phyloP scores from a whole-genome alignment of 495 filamentous ascomycete genomes.

The Jackrogersella minutella region DNA sequence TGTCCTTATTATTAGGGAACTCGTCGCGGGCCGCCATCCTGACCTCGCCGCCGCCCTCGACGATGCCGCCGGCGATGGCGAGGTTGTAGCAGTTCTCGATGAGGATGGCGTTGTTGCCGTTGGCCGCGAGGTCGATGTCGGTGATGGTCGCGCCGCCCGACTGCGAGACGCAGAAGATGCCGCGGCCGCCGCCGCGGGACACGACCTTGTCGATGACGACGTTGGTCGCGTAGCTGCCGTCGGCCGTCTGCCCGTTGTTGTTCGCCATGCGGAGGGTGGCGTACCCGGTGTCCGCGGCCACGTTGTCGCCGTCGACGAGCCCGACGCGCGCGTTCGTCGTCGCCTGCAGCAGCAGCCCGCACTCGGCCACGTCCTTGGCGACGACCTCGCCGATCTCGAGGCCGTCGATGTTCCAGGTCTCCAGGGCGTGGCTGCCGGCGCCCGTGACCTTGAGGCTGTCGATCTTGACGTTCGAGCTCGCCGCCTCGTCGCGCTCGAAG shows the following conservation, averaged over 20 bases:
- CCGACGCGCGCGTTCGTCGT: slow-evolving; percentile 52
- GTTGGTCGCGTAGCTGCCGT: slow-evolving; percentile 53
- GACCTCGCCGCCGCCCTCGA: slow-evolving; percentile 57
- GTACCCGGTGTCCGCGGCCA: slow-evolving; percentile 53
- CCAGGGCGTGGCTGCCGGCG: slow-evolving; percentile 54
- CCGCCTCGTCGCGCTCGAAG: slow-evolving; percentile 54
- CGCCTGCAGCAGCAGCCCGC: slow-evolving; percentile 52
- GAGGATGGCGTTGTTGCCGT: slow-evolving; percentile 58
- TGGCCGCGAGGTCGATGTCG: slow-evolving; percentile 50
- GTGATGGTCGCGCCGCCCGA: slow-evolving; percentile 52
- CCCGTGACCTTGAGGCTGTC: slow-evolving; percentile 53
- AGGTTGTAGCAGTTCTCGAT: slow-evolving; percentile 61
- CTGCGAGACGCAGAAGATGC: slow-evolving; percentile 58
- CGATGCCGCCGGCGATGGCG: slow-evolving; percentile 51
- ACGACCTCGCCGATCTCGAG: slow-evolving; percentile 52
- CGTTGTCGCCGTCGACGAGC: slow-evolving; percentile 57
- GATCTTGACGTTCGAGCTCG: slow-evolving; percentile 55
- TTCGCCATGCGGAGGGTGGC: slow-evolving; percentile 58
- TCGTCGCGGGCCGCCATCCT: slow-evolving; percentile 51
- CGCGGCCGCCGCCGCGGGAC: slow-evolving; percentile 56
- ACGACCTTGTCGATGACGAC: slow-evolving; percentile 54
- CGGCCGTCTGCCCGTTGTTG: slow-evolving; percentile 51
- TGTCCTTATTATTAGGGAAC: slow-evolving; percentile 54
- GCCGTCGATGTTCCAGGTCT: slow-evolving; percentile 58
- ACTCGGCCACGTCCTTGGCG: slow-evolving; percentile 56